phyloP scores from a whole-genome alignment of 305 asterid genomes.

The Fraxinus platypoda region DNA sequence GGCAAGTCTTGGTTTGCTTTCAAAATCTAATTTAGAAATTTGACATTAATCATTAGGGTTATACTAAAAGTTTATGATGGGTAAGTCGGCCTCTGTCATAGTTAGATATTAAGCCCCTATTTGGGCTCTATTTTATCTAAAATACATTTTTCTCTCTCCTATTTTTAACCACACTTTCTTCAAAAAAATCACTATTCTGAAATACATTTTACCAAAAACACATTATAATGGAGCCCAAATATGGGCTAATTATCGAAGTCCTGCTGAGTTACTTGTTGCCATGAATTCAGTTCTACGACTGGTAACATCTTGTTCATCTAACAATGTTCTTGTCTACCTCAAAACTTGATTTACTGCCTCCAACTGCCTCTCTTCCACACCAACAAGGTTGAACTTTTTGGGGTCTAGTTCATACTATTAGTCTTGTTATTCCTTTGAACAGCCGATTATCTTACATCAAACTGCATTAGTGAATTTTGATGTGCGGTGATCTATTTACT shows the following conservation, averaged over 20 bases:
- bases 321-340: not conserved
- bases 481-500: slow-evolving; percentile 1
- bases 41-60: not conserved
- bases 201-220: no score
- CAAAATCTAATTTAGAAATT: not conserved
- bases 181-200: no score
- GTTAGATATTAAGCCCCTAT: not conserved
- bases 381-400: not conserved
- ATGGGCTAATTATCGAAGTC: not conserved
- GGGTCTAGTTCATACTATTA: not conserved
- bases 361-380: not conserved
- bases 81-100: not conserved
- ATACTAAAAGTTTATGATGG: not conserved
- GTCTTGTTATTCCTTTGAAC: not conserved
- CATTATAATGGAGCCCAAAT: no score
- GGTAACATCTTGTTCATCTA: not conserved
- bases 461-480: not conserved
- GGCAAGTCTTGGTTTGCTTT: not conserved
- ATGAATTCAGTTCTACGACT: not conserved
- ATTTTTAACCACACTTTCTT: no score
- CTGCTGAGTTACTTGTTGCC: not conserved
- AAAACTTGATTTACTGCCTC: not conserved
- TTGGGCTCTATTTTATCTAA: no score
- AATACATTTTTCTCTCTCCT: no score
- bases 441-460: not conserved